Base-by-base conservation (phyloP, 352 stramenopile species). In the Ophiocytium majus region DNA sequence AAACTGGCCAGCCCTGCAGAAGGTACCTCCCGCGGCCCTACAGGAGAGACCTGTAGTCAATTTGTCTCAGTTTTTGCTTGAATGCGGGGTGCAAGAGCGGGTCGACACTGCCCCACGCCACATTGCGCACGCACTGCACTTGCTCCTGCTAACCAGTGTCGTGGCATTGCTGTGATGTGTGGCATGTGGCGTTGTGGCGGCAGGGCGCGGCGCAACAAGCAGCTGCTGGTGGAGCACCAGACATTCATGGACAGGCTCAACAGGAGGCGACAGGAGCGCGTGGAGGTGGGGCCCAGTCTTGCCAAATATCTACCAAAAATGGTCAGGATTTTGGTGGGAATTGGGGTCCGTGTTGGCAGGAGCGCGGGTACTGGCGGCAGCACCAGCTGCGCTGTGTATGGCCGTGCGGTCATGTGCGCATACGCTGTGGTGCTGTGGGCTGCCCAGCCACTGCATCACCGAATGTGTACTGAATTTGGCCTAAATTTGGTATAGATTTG, bases 211-310 rank as follows among this genome's bases (percentile, higher is more conserved):
- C 31, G 34, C 5, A 76, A 76, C 64, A 34, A 37, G 31, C 64
- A 76, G 31, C 34, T 76, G 17, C 31, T 76, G 64, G 5, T 76
- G 31, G 64, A 76, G 64, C 31, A 37, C 31, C 64, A 76, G 34
- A 17, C 31, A 34, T 76, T 76, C 64, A 76, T 76, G 64, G 64
- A 76, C 17, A 76, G 64, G 17, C 64, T 76, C 5, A 10, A 5
- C 31, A 76, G 34, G 64, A 37, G 34, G 5, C 5, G 64, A 76
- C 31, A 34, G 10, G 5, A 37, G 10, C 5, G 64, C 5, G 5
- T 76, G 5, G 31, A 76, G 64, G 64, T 76, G 17, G 17, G 43
- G 43, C 14, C n/a, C n/a, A n/a, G n/a, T n/a, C n/a, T n/a, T n/a
- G n/a, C n/a, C n/a, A n/a, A n/a, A n/a, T n/a, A n/a, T n/a, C n/a